Base-by-base conservation (phyloP, 225 moss, liverwort and hornwort genomes). In the Ulota crispa region DNA sequence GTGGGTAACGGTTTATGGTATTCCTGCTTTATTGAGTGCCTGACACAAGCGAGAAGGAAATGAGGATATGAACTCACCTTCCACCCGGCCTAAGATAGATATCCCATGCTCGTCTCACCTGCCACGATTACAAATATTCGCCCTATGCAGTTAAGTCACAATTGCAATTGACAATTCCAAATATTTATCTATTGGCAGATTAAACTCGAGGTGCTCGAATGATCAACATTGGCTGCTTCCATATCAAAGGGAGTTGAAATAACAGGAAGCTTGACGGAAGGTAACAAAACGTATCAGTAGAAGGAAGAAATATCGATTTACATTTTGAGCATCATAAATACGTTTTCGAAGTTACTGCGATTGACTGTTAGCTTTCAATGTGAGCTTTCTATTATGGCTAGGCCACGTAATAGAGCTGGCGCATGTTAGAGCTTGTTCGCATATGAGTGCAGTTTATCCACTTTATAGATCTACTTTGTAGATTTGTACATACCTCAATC, bases 81-180 rank as follows among this genome's bases (percentile, higher is more conserved):
- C 94, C 98, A 82, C 96, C 94, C 53, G 87, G 92, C 89, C 90
- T 89, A 68, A 99, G 92, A 86, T 93, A 99, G 34, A 92, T 91
- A 84, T 99, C 96, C 99, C 96, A 99, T 19, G 89, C 92, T 87
- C 88, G 93, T 85, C 98, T 91, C 80, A 96, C 94, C 97, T 98
- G 90, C 80, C 85, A 75, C 73, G 78, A 70, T 54, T 28, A 52
- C 23, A 4, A 24, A 50, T 28, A 41, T 50, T 66, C 23, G 64
- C 42, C 45, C 32, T 18, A 30, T 7, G n/a, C 67, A 70, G 53
- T 78, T 53, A 79, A 79, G 60, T 72, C 47, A 70, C 70, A 81
- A 75, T 74, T 62, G 36, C 37, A 76, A 32, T 41, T 64, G 36
- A 27, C 71, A 79, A 70, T 54, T 37, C 68, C 39, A 7, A 52